Evolutionary conservation across 163 green algal genomes (phyloP).

Genomic region (Scenedesmus sp.): DNA sequence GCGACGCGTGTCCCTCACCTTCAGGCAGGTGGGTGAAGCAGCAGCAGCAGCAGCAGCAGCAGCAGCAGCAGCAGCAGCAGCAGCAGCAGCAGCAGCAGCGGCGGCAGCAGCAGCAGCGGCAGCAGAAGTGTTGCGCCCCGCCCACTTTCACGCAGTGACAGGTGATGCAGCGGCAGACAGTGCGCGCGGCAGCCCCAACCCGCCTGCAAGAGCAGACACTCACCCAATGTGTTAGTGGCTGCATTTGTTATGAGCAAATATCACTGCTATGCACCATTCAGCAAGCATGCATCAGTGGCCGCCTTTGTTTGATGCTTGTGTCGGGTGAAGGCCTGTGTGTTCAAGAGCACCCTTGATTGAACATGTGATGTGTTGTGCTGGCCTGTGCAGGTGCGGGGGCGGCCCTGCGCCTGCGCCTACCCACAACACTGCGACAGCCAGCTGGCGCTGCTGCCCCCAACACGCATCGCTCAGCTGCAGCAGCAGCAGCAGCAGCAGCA

Average conservation of each 20-base stretch:
- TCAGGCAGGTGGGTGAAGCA: constrained; percentile 75
- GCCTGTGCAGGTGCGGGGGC: constrained; percentile 64
- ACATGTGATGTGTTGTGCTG: background rate
- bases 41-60: background rate
- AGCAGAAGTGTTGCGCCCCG: constrained; percentile 75
- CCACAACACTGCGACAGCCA: constrained; percentile 91
- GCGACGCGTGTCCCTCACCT: constrained; percentile 88
- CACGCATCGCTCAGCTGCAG: constrained; percentile 63
- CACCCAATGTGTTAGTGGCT: too few species aligned
- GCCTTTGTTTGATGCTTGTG: too few species aligned
- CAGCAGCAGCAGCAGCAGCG: constrained; percentile 38
- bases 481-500: constrained; percentile 36
- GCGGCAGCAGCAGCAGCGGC: too few species aligned
- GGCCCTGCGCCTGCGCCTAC: constrained; percentile 82
- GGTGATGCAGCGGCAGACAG: background rate
- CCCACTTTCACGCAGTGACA: constrained; percentile 89
- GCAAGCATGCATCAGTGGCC: too few species aligned
- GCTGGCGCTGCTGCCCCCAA: constrained; percentile 74
- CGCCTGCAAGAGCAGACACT: too few species aligned
- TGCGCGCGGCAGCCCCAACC: too few species aligned
- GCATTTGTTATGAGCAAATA: too few species aligned
- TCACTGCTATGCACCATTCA: too few species aligned
- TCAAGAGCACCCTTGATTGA: too few species aligned
- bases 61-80: background rate
- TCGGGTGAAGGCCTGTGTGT: too few species aligned